Base-by-base conservation (phyloP, 805 yeast genomes). In the Vanderwaltozyma tropicalis region DNA sequence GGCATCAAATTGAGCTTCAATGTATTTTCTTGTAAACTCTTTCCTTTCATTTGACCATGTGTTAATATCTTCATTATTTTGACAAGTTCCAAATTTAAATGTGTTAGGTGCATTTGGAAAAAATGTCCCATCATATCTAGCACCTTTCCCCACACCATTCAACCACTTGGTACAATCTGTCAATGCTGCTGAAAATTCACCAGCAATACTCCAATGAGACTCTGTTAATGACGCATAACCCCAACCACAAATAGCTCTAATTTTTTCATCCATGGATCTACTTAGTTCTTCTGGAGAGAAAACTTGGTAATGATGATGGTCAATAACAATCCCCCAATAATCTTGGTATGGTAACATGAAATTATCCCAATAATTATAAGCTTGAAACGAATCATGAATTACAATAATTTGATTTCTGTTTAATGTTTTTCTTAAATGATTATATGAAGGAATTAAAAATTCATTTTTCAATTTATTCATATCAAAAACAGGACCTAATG, bases 251-350 rank as follows among this genome's bases (percentile, higher is more conserved):
- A 78, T 74, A 26, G 63, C 50, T 28, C 60, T 46, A 35, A 88
- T 50, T 50, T 81, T 92, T 34, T 76, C 73, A 47, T 76, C 81
- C 38, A 81, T 66, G 35, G 63, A 40, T 52, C 76, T 68, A 37
- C 64, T 50, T 41, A 85, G 66, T 61, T 82, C 80, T 28, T 66
- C 73, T 22, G 66, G 64, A 19, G 77, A 67, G 60, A 87, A 87
- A n/a, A 82, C 88, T 64, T 85, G 92, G 64, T 87, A 87, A 59
- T 80, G 84, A 61, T 87, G 95, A 62, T 84, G 94, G 57, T 87
- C 95, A 34, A 85, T 63, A 20, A 82, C 72, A 38, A 83, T 81
- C 49, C 78, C 76, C 76, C 78, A 76, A 57, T 63, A 71, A 24
- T 43, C 46, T 41, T 65, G 63, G 42, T 60, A 39, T 9, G 60